Evolutionary conservation across 2,329 filamentous ascomycete genomes (phyloP), one percentile per base, ranked within the genome.

Genomic region (Orbilia quercus): DNA sequence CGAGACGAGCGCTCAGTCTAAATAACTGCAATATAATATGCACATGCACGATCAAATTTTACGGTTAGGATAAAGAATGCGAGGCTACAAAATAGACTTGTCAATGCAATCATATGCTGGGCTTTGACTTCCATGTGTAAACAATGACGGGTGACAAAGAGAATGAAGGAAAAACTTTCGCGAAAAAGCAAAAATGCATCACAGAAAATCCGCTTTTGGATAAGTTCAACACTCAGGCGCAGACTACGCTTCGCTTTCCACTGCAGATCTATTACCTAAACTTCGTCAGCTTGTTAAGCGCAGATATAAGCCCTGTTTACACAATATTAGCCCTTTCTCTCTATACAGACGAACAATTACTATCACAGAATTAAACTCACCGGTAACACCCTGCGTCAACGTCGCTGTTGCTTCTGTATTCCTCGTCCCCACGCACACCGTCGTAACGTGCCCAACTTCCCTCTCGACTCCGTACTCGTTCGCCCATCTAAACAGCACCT

Each of bases 401-500:
- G 94, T 96, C 1, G 90, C 88, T 51, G 87, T 88, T 6, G 94
- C 94, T 80, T 96, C 90, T 0, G 94, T 97, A 81, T 93, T 97
- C 75, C 92, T 87, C 78, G 86, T 91, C 55, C 93, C 92, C 36
- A 98, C 83, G 75, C 91, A 96, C 20, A 96, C 92, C 1, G 93
- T 96, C 74, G 90, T 88, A 2, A 95, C 91, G 63, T 91, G 85
- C 54, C 88, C 82, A 45, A 92, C 84, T 1, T 82, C 82, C 16
- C 85, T 84, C 7, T 85, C 82, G 1, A 85, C 84, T 20, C 84
- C 84, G 9, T 96, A 82, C 53, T 87, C 84, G 81, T 97, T 96
- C 16, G 94, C 95, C 94, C 95, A 98, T 75, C 89, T 89, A 82
- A 96, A 98, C 18, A 96, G 90, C 77, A 91, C 90, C 79, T 98